Percentiles rank a stretch among this genome's conserved stretches.
These are phyloP conservation scores for Trapa incisa DNA, from an alignment of 345 rosid genomes.

Conservation along the genomic window DNA sequence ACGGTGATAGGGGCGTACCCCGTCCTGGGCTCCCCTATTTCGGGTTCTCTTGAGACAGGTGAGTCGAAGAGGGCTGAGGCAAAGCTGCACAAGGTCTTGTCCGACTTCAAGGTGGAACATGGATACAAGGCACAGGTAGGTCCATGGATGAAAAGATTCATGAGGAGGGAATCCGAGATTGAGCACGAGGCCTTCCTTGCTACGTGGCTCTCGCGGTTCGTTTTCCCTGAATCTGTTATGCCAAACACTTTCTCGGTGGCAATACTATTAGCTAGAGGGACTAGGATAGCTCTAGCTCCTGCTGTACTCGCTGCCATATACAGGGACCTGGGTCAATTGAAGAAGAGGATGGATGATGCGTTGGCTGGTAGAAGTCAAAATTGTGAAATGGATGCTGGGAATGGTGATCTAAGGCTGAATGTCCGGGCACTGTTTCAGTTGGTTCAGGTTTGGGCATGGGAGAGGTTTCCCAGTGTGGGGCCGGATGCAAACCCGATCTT, in stretches of 20 bases:
- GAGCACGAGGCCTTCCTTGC: slow-evolving; percentile 44
- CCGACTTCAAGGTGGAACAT: not conserved
- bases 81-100: slow-evolving; percentile 7
- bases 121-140: not conserved
- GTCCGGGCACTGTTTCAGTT: slow-evolving; percentile 22
- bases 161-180: slow-evolving; percentile 13
- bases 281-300: slow-evolving; percentile 34
- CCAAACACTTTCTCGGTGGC: slow-evolving; percentile 15
- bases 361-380: not conserved
- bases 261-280: slow-evolving; percentile 26
- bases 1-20: slow-evolving; percentile 28
- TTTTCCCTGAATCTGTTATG: slow-evolving; percentile 6
- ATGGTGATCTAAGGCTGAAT: not conserved
- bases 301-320: slow-evolving; percentile 32
- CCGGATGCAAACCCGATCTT: slow-evolving; percentile 17
- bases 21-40: slow-evolving; percentile 32
- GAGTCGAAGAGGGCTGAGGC: slow-evolving; percentile 5
- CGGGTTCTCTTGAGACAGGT: slow-evolving; percentile 7
- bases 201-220: slow-evolving; percentile 27
- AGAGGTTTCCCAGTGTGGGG: slow-evolving; percentile 23
- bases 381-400: not conserved
- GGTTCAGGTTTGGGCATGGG: slow-evolving; percentile 33
- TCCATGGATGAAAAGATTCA: slow-evolving; percentile 18
- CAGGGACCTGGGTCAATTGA: slow-evolving; percentile 21
- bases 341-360: slow-evolving; percentile 5